These are phyloP conservation scores for Chrysopogon serrulatus DNA, from an alignment of 176 grass and related monocot genomes.

Conservation along the genomic window DNA sequence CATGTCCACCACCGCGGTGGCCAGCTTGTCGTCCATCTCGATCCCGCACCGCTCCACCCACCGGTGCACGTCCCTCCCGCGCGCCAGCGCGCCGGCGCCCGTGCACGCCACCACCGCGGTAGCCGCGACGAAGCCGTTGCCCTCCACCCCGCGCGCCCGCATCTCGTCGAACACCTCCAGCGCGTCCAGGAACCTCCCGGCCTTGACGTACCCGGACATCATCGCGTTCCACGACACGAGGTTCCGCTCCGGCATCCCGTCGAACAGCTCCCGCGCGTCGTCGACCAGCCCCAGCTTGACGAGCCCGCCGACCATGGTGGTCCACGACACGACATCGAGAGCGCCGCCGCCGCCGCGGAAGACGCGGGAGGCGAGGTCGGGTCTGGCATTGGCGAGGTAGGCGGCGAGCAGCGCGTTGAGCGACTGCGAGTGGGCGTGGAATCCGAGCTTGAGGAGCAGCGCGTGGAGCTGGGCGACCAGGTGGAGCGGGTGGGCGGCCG, in stretches of 20 bases:
- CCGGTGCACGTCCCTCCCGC: constrained; percentile 60
- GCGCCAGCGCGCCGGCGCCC: constrained; percentile 37
- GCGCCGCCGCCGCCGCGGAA: not conserved
- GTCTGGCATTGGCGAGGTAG: constrained; percentile 47
- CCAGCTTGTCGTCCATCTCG: constrained; percentile 57
- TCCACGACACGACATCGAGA: constrained; percentile 67
- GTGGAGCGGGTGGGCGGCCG: constrained; percentile 25
- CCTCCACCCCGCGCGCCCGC: constrained; percentile 33
- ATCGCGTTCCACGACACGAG: constrained; percentile 84
- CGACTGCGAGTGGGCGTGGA: constrained; percentile 48
- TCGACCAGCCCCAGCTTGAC: constrained; percentile 51
- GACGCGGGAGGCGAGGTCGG: constrained; percentile 37
- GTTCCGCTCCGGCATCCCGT: constrained; percentile 71
- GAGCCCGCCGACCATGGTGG: constrained; percentile 70
- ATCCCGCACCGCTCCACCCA: constrained; percentile 47
- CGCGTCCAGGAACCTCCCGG: constrained; percentile 50
- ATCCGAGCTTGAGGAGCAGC: constrained; percentile 66
- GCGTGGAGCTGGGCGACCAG: constrained; percentile 64
- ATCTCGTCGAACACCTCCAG: constrained; percentile 68
- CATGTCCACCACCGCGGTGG: constrained; percentile 72
- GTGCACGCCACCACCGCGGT: constrained; percentile 67
- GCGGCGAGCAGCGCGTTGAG: constrained; percentile 63
- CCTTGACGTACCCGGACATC: constrained; percentile 67
- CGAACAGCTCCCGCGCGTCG: constrained; percentile 63
- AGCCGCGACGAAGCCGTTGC: constrained; percentile 56